Conservation (phyloP, 2,329 filamentous ascomycete genomes). For the Lachnum nothofagi region DNA sequence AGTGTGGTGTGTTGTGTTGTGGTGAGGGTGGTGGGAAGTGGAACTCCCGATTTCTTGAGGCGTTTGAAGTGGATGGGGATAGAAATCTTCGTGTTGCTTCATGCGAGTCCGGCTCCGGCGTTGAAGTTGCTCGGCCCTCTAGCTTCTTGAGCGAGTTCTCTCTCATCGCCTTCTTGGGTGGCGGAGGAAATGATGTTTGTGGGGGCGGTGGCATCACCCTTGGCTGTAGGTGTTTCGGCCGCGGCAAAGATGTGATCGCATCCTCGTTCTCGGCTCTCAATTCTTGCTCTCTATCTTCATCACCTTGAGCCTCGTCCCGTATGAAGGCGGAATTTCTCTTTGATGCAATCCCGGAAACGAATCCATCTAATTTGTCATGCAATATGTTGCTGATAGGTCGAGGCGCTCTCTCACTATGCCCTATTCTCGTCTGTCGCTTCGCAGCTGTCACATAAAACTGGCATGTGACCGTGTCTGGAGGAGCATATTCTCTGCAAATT, state of each 20-base stretch:
- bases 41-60: slow-evolving; percentile 38
- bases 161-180: slow-evolving; percentile 27
- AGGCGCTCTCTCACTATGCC: slow-evolving; percentile 42
- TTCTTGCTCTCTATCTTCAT: slow-evolving; percentile 72
- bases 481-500: slow-evolving; percentile 84
- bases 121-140: slow-evolving; percentile 40
- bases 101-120: slow-evolving; percentile 36
- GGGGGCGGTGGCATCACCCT: slow-evolving; percentile 35
- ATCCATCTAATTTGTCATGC: slow-evolving; percentile 81
- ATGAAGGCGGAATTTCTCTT: slow-evolving; percentile 84
- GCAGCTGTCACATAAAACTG: slow-evolving; percentile 90
- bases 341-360: slow-evolving; percentile 78
- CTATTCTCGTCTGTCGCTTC: slow-evolving; percentile 39
- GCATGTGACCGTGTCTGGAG: slow-evolving; percentile 81
- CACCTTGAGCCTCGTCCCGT: slow-evolving; percentile 71
- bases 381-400: slow-evolving; percentile 69
- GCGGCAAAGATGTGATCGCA: slow-evolving; percentile 73
- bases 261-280: slow-evolving; percentile 80
- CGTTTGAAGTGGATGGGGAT: slow-evolving; percentile 17
- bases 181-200: slow-evolving; percentile 29
- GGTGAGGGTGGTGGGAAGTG: slow-evolving; percentile 52
- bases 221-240: slow-evolving; percentile 57
- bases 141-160: slow-evolving; percentile 44
- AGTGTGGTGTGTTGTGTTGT: slow-evolving; percentile 49
- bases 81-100: slow-evolving; percentile 36